phyloP scores from a whole-genome alignment of 2,329 filamentous ascomycete species.

The Herpotrichia juniperi region DNA sequence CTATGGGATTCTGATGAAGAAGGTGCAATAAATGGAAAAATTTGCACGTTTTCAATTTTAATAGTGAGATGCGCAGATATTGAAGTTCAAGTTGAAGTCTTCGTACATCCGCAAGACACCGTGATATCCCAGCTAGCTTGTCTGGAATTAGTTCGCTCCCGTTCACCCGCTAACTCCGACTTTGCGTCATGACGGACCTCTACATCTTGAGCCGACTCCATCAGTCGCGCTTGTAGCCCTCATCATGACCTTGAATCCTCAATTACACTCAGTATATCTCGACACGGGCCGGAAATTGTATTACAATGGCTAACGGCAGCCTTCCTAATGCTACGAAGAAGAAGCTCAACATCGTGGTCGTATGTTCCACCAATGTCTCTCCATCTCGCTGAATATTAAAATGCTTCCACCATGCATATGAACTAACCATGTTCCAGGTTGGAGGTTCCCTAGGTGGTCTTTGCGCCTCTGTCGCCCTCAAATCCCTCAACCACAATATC shows the following conservation, averaged over 20 bases:
- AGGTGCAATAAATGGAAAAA: too few relatives aligned
- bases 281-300: neutral
- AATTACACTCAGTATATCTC: neutral
- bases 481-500: constrained; percentile 28
- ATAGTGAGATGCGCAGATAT: too few relatives aligned
- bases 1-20: too few relatives aligned
- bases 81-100: too few relatives aligned
- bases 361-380: constrained; percentile 8
- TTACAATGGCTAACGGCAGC: constrained; percentile 1
- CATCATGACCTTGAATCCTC: neutral
- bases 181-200: neutral
- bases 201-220: neutral
- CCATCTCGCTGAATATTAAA: neutral
- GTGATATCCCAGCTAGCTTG: too few relatives aligned
- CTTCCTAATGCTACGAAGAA: constrained; percentile 11
- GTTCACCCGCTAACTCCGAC: neutral
- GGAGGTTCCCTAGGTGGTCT: constrained; percentile 38
- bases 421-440: constrained; percentile 21
- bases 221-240: neutral
- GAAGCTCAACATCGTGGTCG: constrained; percentile 35
- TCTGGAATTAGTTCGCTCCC: neutral
- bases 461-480: constrained; percentile 33
- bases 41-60: too few relatives aligned
- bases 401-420: neutral
- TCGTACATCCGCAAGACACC: too few relatives aligned